Percentiles rank a stretch among this genome's conserved stretches.
Conservation (phyloP, 2,329 filamentous ascomycete species). For the Lasiodiplodia sp. region DNA sequence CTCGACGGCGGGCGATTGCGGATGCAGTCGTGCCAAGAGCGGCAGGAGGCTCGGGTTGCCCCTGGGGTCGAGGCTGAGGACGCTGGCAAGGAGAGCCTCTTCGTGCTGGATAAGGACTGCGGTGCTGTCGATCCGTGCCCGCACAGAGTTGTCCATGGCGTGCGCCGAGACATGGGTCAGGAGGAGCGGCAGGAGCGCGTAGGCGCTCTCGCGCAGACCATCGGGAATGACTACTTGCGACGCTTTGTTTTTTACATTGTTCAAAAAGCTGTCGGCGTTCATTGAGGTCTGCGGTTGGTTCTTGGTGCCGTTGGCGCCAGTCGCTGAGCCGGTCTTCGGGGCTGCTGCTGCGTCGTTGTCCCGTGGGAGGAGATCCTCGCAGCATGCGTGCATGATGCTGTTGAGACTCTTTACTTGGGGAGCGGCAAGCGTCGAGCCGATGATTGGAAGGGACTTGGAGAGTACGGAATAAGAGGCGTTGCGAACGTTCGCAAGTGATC, state of each 20-base stretch:
- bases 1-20: constrained; percentile 72
- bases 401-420: constrained; percentile 69
- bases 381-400: constrained; percentile 71
- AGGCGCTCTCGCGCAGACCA: constrained; percentile 64
- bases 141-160: constrained; percentile 72
- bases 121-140: constrained; percentile 80
- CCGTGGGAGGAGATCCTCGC: constrained; percentile 71
- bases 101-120: constrained; percentile 75
- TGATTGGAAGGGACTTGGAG: constrained; percentile 63
- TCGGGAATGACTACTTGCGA: constrained; percentile 47
- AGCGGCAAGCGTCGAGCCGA: constrained; percentile 73
- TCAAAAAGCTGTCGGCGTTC: constrained; percentile 78
- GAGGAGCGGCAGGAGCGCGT: constrained; percentile 66
- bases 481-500: constrained; percentile 62
- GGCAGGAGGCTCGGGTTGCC: constrained; percentile 79
- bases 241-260: constrained; percentile 44
- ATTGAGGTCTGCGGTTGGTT: constrained; percentile 48
- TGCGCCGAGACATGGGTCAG: constrained; percentile 70
- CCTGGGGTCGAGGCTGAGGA: constrained; percentile 76
- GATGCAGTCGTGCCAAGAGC: constrained; percentile 73
- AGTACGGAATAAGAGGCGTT: constrained; percentile 67
- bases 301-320: constrained; percentile 51
- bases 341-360: constrained; percentile 43
- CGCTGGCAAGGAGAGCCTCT: constrained; percentile 79
- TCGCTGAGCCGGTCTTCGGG: constrained; percentile 47